phyloP scores from a whole-genome alignment of 2,329 filamentous ascomycete species.

The Colletotrichum acutatum region DNA sequence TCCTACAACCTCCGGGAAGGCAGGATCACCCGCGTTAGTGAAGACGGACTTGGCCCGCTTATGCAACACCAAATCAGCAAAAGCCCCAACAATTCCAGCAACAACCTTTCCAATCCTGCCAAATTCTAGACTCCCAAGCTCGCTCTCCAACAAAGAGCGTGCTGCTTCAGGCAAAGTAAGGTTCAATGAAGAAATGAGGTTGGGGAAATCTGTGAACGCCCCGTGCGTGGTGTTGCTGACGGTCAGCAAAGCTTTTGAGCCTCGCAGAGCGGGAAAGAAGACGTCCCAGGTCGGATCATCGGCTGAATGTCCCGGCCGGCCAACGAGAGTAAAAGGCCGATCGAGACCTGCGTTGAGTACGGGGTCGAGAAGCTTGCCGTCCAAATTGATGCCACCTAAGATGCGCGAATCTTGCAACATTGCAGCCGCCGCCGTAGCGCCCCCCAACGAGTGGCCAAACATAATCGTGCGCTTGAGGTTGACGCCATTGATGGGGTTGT shows the following conservation, averaged over 20 bases:
- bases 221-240: slow-evolving; percentile 43
- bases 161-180: slow-evolving; percentile 37
- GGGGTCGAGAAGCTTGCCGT: slow-evolving; percentile 49
- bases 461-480: slow-evolving; percentile 45
- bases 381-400: slow-evolving; percentile 51
- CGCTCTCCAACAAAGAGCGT: slow-evolving; percentile 12
- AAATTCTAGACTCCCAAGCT: slow-evolving; percentile 33
- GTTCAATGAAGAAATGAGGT: slow-evolving; percentile 39
- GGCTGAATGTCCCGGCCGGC: slow-evolving; percentile 41
- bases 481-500: slow-evolving; percentile 39
- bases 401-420: slow-evolving; percentile 46
- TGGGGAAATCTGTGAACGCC: slow-evolving; percentile 46
- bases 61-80: slow-evolving; percentile 9
- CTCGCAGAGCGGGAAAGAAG: slow-evolving; percentile 43
- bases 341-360: slow-evolving; percentile 42
- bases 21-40: neutral
- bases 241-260: slow-evolving; percentile 39
- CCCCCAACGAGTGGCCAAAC: slow-evolving; percentile 54
- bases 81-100: slow-evolving; percentile 2
- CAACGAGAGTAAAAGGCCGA: slow-evolving; percentile 45
- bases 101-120: slow-evolving; percentile 9
- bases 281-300: slow-evolving; percentile 46
- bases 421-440: slow-evolving; percentile 48
- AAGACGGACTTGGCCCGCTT: neutral
- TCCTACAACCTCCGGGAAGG: slow-evolving; percentile 7